Percentiles rank a stretch among this genome's conserved stretches.
Evolutionary conservation across 2,329 filamentous ascomycete species (phyloP).

Genomic region (Trichoderma cornu-damae): DNA sequence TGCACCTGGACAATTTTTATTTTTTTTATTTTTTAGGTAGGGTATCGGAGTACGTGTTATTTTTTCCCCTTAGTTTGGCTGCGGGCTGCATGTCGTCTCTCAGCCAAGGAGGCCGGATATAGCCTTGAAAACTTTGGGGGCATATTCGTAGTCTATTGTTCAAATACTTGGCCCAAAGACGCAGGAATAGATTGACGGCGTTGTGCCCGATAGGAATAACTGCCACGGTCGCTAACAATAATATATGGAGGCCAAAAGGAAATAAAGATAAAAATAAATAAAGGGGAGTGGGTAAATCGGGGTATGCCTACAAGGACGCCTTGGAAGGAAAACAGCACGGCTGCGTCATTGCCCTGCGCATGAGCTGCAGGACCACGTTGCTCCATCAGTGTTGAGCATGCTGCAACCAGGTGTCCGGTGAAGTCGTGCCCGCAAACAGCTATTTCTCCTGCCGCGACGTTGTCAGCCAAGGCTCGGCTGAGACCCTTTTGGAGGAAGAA

Average conservation of each 20-base stretch:
- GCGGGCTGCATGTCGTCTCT: neutral
- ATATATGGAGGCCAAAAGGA: neutral
- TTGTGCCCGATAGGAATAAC: neutral
- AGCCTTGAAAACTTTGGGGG: neutral
- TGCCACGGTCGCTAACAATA: neutral
- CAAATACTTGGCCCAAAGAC: neutral
- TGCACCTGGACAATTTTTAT: too few relatives aligned
- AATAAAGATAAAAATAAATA: neutral
- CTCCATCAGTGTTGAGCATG: constrained; percentile 38
- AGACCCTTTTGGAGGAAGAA: neutral
- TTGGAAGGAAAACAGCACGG: constrained; percentile 37
- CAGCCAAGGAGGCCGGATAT: neutral
- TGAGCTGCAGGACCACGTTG: constrained; percentile 36
- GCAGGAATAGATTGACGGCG: neutral
- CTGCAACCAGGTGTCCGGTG: constrained; percentile 35
- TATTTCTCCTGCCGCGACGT: constrained; percentile 19
- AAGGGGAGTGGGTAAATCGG: neutral
- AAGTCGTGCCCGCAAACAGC: constrained; percentile 40
- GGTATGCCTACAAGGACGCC: constrained; percentile 32
- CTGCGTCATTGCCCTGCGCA: constrained; percentile 33
- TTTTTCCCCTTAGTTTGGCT: neutral
- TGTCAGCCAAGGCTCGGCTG: constrained; percentile 19
- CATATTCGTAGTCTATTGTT: neutral
- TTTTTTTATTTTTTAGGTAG: neutral
- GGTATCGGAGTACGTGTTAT: neutral